A percentile compares a stretch with the other conserved stretches of the same genome.
Conservation (phyloP, 2,329 filamentous ascomycete species). For the Trichoderma sp. region DNA sequence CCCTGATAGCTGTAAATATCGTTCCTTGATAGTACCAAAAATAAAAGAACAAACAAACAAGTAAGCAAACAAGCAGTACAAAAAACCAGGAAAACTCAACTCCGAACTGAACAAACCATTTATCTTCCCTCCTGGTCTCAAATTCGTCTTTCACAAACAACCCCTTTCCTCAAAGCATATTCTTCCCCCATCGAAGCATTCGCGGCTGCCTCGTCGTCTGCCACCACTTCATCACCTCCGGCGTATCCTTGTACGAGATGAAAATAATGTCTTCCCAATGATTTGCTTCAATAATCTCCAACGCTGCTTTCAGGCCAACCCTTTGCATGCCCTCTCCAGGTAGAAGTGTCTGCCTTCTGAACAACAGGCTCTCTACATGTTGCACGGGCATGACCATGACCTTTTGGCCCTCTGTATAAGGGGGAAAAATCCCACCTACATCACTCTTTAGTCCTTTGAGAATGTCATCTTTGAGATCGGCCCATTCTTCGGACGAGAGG, state of each 20-base stretch:
- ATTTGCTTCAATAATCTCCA: constrained; percentile 22
- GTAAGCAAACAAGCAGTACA: neutral
- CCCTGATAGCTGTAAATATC: neutral
- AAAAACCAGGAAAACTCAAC: neutral
- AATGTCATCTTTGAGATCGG: neutral
- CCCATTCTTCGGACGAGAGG: neutral
- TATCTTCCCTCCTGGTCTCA: neutral
- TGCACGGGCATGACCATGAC: neutral
- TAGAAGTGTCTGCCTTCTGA: neutral
- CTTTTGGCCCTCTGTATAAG: neutral
- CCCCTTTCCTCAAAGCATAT: constrained; percentile 5
- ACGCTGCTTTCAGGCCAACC: constrained; percentile 20
- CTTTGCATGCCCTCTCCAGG: constrained; percentile 22
- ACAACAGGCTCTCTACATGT: neutral
- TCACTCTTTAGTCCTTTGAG: neutral
- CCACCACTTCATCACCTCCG: neutral
- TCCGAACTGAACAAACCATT: neutral
- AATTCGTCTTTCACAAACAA: no score
- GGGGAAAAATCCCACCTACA: neutral
- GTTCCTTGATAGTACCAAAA: neutral
- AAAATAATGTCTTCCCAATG: constrained; percentile 31
- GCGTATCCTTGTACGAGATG: constrained; percentile 20
- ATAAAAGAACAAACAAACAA: neutral
- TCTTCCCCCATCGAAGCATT: constrained; percentile 3
- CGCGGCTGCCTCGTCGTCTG: neutral